Evolutionary conservation across 2,329 filamentous ascomycete species (phyloP).

Genomic region (Verticillium longisporum): DNA sequence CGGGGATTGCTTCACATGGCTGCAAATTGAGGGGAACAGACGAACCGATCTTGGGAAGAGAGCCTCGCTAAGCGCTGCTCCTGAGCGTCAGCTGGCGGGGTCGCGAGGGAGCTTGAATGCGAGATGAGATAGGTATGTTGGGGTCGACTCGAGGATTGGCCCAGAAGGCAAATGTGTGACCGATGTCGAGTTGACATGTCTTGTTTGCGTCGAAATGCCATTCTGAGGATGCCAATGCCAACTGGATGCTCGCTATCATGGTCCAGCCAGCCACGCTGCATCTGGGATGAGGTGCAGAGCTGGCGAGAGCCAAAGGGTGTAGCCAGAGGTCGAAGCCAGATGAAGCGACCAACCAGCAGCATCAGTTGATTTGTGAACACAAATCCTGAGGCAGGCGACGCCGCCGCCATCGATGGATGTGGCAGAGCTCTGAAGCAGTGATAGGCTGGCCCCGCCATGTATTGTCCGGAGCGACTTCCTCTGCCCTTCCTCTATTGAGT

Average conservation of each 20-base stretch:
- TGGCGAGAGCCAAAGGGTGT: not conserved
- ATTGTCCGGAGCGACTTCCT: too few relatives aligned
- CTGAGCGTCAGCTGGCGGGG: not conserved
- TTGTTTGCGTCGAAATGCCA: not conserved
- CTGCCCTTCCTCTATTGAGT: too few relatives aligned
- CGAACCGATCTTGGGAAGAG: not conserved
- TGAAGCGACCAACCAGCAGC: not conserved
- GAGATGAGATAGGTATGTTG: not conserved
- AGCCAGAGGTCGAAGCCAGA: too few relatives aligned
- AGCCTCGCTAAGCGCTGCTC: not conserved
- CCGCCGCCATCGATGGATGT: not conserved
- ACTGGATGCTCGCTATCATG: not conserved
- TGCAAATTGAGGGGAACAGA: not conserved
- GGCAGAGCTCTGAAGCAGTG: not conserved
- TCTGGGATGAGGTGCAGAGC: not conserved
- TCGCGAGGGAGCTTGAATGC: not conserved
- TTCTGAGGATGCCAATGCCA: not conserved
- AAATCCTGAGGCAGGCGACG: not conserved
- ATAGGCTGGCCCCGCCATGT: not conserved
- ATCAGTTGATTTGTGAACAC: not conserved
- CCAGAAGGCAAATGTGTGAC: not conserved
- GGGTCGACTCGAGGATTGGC: not conserved
- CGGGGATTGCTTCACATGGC: not conserved
- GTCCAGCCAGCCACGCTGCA: not conserved
- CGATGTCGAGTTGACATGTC: not conserved